Evolutionary conservation across 192 early-diverging fungal species (phyloP).

Genomic region (Linderina pennispora): DNA sequence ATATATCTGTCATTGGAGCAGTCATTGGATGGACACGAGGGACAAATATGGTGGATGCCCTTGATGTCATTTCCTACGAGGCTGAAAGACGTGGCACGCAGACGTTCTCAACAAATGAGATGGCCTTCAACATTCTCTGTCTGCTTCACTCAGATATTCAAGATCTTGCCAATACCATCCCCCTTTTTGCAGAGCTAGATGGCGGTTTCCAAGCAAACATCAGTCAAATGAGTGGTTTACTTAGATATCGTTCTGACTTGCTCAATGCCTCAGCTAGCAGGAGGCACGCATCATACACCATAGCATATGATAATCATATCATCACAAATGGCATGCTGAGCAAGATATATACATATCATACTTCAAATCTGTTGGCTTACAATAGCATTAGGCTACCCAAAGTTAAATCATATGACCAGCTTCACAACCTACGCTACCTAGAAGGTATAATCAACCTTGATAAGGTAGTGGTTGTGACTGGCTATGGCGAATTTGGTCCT

Average conservation of each 20-base stretch:
- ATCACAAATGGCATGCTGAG: too few species aligned
- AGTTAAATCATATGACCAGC: conserved; percentile 55
- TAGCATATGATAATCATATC: too few species aligned
- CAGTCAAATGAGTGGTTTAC: neutral
- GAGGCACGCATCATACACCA: too few species aligned
- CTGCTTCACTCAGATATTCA: conserved; percentile 72
- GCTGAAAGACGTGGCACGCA: conserved; percentile 79
- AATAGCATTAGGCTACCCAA: too few species aligned
- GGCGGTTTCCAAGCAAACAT: conserved; percentile 66
- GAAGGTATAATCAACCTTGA: conserved; percentile 84
- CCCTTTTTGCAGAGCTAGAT: conserved; percentile 85
- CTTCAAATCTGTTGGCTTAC: too few species aligned
- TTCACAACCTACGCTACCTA: conserved; percentile 58
- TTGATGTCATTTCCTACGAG: conserved; percentile 78
- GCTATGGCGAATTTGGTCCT: conserved; percentile 91
- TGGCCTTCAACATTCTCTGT: conserved; percentile 92
- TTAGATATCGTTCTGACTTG: neutral
- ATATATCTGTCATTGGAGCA: conserved; percentile 81
- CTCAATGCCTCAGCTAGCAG: too few species aligned
- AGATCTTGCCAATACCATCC: conserved; percentile 59
- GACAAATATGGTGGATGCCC: conserved; percentile 85
- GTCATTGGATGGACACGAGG: conserved; percentile 96
- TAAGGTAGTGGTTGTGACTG: conserved; percentile 86
- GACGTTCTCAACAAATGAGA: conserved; percentile 87
- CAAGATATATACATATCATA: too few species aligned